Conservation (phyloP, 1,284 basidiomycete genomes). For the Peniophora sp. region DNA sequence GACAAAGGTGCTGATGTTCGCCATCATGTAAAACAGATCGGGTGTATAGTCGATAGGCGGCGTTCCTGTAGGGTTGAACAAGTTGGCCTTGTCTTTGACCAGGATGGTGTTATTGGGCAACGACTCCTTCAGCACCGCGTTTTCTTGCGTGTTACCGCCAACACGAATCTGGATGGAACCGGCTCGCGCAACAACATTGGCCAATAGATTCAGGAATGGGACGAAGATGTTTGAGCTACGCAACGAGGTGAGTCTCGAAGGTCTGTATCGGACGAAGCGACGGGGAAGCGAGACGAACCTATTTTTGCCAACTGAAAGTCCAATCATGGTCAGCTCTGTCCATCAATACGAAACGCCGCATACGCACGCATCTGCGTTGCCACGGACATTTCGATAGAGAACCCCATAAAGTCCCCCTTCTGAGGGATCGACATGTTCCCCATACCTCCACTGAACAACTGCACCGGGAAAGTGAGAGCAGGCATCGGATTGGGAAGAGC, state of each 20-base stretch:
- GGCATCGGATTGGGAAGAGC: conserved; percentile 26
- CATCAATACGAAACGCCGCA: not conserved
- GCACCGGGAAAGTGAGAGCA: conserved; percentile 31
- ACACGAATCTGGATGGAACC: conserved; percentile 57
- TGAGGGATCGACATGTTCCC: conserved; percentile 16
- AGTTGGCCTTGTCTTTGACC: conserved; percentile 11
- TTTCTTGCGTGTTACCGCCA: conserved; percentile 74
- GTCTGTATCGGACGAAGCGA: conserved; percentile 2
- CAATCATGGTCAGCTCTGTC: not conserved
- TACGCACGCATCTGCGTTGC: conserved; percentile 24
- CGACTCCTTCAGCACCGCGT: conserved; percentile 25
- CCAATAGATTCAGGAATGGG: conserved; percentile 70
- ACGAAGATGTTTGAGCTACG: conserved; percentile 42
- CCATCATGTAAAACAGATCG: conserved; percentile 49
- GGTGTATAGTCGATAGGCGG: conserved; percentile 50
- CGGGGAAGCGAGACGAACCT: conserved; percentile 10
- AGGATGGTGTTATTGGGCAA: conserved; percentile 14
- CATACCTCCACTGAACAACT: conserved; percentile 30
- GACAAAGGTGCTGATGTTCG: conserved; percentile 47
- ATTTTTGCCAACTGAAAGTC: conserved; percentile 16
- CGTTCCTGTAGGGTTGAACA: conserved; percentile 34
- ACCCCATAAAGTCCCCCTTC: conserved; percentile 36
- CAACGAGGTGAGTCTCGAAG: not conserved
- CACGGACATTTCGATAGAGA: conserved; percentile 41
- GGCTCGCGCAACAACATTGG: conserved; percentile 51